Evolutionary conservation across 768 basidiomycete genomes (phyloP).

Genomic region (Lanmaoa rubissima): DNA sequence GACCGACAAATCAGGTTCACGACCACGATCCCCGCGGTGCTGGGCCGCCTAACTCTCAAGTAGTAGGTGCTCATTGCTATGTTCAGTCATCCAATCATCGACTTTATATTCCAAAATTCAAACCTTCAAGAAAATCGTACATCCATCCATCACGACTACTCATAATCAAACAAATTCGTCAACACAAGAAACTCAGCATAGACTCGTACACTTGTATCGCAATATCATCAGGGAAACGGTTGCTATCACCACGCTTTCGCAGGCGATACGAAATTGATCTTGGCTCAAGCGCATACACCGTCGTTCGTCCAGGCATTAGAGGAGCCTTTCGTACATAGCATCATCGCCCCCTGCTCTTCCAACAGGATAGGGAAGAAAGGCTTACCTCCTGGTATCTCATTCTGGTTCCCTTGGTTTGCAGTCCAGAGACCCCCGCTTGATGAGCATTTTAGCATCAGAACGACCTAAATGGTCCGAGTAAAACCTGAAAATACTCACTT

Average conservation of each 20-base stretch:
- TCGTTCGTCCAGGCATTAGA: constrained; percentile 57
- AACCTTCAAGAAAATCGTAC: neutral
- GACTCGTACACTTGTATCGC: neutral
- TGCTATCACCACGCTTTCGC: neutral
- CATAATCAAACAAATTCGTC: neutral
- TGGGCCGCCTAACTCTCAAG: too few relatives aligned
- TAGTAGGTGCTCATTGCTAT: too few relatives aligned
- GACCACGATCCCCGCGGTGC: too few relatives aligned
- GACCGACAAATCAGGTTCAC: too few relatives aligned
- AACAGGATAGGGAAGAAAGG: neutral
- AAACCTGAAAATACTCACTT: constrained; percentile 27
- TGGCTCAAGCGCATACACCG: constrained; percentile 44
- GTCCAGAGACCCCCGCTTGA: constrained; percentile 46
- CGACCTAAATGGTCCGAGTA: neutral
- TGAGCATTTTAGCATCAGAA: neutral
- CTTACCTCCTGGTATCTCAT: constrained; percentile 34
- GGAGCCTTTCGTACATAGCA: constrained; percentile 31
- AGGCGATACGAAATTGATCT: neutral
- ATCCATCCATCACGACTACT: neutral
- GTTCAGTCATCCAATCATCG: too few relatives aligned
- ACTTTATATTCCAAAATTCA: neutral
- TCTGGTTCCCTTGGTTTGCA: constrained; percentile 45
- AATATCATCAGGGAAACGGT: neutral
- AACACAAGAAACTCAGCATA: neutral
- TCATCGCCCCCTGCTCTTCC: neutral